phyloP scores from a whole-genome alignment of 78 protist species.

The Planoprotostelium fungivorum region DNA sequence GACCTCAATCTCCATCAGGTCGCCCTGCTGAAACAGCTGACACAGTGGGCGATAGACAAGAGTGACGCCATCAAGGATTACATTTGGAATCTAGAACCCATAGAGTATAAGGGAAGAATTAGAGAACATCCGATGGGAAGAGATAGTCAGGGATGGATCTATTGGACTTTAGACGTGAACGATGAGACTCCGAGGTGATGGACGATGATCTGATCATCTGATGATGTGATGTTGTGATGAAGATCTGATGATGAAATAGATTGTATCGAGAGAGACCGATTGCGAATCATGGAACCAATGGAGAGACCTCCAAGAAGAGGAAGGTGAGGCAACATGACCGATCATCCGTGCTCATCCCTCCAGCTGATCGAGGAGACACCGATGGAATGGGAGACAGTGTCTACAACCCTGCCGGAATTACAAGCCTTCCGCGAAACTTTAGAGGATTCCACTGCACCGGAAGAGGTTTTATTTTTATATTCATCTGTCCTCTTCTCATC shows the following conservation, averaged over 20 bases:
- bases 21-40: background rate
- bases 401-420: background rate
- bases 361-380: background rate
- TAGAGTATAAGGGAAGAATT: background rate
- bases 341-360: background rate
- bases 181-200: background rate
- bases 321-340: no score
- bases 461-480: background rate
- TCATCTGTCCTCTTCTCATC: background rate
- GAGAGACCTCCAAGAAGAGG: background rate
- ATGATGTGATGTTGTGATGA: background rate
- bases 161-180: background rate
- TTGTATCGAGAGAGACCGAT: no score
- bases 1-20: no score
- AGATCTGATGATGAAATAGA: background rate
- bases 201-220: background rate
- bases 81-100: background rate
- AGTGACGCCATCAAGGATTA: background rate
- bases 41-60: background rate
- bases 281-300: no score
- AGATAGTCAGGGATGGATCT: background rate
- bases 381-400: background rate
- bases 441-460: background rate
- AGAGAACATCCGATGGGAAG: background rate
- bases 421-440: background rate